phyloP scores from a whole-genome alignment of 1,139 yeast species.

The Insectozyma bohioensis region DNA sequence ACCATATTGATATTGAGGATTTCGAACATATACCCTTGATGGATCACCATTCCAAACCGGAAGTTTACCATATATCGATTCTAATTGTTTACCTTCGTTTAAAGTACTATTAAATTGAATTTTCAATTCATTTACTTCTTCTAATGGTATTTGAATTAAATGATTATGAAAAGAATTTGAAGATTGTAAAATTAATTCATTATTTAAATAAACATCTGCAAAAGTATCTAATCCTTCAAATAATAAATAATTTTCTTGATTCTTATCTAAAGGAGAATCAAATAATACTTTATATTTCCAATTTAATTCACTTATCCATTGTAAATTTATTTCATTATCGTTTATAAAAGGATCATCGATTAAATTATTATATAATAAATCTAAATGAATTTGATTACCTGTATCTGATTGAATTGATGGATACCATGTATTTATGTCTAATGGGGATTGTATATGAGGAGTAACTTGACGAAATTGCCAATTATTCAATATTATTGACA shows the following conservation, averaged over 20 bases:
- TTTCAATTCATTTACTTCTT: constrained; percentile 17
- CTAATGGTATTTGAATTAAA: constrained; percentile 15
- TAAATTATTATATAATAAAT: constrained; percentile 31
- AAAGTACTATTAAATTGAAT: constrained; percentile 25
- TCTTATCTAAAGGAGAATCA: constrained; percentile 11
- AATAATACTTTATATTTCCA: constrained; percentile 38
- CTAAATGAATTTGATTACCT: constrained; percentile 33
- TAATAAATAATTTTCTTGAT: constrained; percentile 17
- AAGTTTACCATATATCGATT: constrained; percentile 19
- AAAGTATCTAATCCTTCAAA: constrained; percentile 49
- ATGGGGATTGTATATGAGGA: not conserved
- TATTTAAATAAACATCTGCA: constrained; percentile 39
- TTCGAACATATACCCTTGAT: constrained; percentile 42
- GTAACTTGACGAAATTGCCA: constrained; percentile 6
- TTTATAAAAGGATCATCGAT: constrained; percentile 47
- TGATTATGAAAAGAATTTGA: constrained; percentile 40
- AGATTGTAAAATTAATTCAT: constrained; percentile 25
- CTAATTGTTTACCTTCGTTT: constrained; percentile 20
- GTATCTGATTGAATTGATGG: constrained; percentile 9
- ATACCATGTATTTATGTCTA: constrained; percentile 3
- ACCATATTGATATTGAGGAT: constrained; percentile 56
- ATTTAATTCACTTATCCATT: constrained; percentile 47
- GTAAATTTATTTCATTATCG: constrained; percentile 38
- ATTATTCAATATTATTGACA: constrained; percentile 1
- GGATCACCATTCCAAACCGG: constrained; percentile 41